Evolutionary conservation across 1,284 basidiomycete species (phyloP), one percentile per base, ranked within the genome.

Genomic region (Peniophora sp.): DNA sequence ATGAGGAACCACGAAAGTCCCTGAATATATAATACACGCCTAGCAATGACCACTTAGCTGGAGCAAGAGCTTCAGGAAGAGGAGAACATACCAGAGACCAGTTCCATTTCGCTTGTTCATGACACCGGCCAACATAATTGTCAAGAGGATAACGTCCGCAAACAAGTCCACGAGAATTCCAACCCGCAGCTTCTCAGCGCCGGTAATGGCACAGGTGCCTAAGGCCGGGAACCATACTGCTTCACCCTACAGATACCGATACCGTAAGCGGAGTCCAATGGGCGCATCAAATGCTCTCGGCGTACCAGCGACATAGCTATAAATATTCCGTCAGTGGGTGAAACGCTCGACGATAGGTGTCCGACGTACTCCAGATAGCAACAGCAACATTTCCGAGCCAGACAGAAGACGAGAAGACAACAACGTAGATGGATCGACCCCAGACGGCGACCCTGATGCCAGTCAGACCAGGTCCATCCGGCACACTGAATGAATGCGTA

Each of bases 61-160:
- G 37, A 8, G 37, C 37, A 20, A 5, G 37, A 8, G 6, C n/a
- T 22, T 37, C 36, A 54, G 52, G 35, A 54, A 11, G 35, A 49
- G 54, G 23, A 54, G 43, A 52, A 54, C 53, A 27, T 45, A 42
- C 53, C 53, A 54, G 10, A 54, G 53, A 44, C 43, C 37, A 1
- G 53, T 54, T n/a, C 52, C 52, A 17, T 54, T 54, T 37, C 47
- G 49, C 45, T 54, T 54, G 1, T 37, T 37, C 14, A 54, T n/a
- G 14, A 54, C 53, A 17, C 53, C 53, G 15, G 47, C 3, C n/a
- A 54, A 54, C 53, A 54, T 54, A 12, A 54, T 54, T 27, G 43
- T 43, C 6, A 54, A 45, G 17, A 54, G 45, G 1, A 51, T 47
- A 27, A 54, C 24, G 47, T 54, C 53, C n/a, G 49, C 52, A 23